phyloP scores from a whole-genome alignment of 2,329 filamentous ascomycete genomes.

The Talaromyces atroroseus region DNA sequence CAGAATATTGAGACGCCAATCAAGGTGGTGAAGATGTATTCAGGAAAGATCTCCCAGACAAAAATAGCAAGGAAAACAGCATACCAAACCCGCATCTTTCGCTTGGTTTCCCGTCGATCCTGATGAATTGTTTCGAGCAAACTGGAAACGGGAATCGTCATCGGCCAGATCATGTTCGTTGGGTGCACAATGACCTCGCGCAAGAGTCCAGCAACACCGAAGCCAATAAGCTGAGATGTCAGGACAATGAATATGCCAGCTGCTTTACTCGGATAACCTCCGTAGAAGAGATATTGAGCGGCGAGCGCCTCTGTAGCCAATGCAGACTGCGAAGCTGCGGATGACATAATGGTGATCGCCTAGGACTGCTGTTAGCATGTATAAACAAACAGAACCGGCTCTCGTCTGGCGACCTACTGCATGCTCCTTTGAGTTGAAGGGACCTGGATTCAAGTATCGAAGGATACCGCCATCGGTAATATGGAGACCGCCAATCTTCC shows the following conservation, averaged over 20 bases:
- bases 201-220: conserved; percentile 46
- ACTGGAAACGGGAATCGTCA: conserved; percentile 31
- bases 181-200: conserved; percentile 44
- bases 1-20: conserved; percentile 43
- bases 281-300: conserved; percentile 46
- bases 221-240: conserved; percentile 47
- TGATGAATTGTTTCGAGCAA: conserved; percentile 38
- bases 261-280: conserved; percentile 33
- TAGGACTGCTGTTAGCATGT: neutral
- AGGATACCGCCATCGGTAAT: neutral
- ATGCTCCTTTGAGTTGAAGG: conserved; percentile 36
- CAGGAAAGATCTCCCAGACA: conserved; percentile 46
- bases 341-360: conserved; percentile 39
- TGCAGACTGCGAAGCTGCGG: conserved; percentile 31
- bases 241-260: conserved; percentile 43
- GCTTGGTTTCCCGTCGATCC: conserved; percentile 33
- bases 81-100: conserved; percentile 24
- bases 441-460: conserved; percentile 35
- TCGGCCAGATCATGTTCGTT: conserved; percentile 46
- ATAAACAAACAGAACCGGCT: neutral
- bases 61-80: conserved; percentile 32
- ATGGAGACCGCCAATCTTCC: conserved; percentile 15
- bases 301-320: conserved; percentile 39
- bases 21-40: conserved; percentile 42
- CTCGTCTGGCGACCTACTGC: conserved; percentile 10